Percentiles rank a stretch among this genome's conserved stretches.
Conservation (phyloP, 805 yeast species). For the Monosporozyma unispora region DNA sequence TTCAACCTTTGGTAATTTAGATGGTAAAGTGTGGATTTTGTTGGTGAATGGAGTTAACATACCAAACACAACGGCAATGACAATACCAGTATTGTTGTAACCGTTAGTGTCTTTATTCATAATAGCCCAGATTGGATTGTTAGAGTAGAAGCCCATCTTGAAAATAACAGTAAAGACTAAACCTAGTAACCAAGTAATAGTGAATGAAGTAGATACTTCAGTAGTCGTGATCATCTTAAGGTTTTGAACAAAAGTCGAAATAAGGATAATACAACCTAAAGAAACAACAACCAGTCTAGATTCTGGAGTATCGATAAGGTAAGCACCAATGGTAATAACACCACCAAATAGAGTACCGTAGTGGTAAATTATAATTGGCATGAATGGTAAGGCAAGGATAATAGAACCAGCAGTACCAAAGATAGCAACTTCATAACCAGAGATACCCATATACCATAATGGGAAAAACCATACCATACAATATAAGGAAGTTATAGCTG, state of each 20-base stretch:
- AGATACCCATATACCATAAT: conserved; percentile 94
- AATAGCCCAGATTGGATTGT: conserved; percentile 95
- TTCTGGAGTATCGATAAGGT: conserved; percentile 58
- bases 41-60: conserved; percentile 44
- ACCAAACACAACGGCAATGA: conserved; percentile 41
- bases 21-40: conserved; percentile 12
- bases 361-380: conserved; percentile 20
- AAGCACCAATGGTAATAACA: conserved; percentile 68
- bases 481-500: conserved; percentile 69
- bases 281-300: conserved; percentile 56
- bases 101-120: conserved; percentile 85
- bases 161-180: conserved; percentile 62
- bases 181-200: conserved; percentile 41
- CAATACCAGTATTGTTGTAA: conserved; percentile 57
- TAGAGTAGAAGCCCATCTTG: conserved; percentile 69
- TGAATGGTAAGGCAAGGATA: conserved; percentile 39
- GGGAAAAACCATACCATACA: conserved; percentile 96
- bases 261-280: conserved; percentile 55
- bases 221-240: conserved; percentile 34
- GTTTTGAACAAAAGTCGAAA: conserved; percentile 51
- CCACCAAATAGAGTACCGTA: conserved; percentile 39
- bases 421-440: conserved; percentile 81
- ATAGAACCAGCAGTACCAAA: conserved; percentile 51
- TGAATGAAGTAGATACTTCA: conserved; percentile 13
- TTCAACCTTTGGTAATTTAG: background rate